Conservation (phyloP, 139 green algal species). For the Edaphochlamys debaryana region DNA sequence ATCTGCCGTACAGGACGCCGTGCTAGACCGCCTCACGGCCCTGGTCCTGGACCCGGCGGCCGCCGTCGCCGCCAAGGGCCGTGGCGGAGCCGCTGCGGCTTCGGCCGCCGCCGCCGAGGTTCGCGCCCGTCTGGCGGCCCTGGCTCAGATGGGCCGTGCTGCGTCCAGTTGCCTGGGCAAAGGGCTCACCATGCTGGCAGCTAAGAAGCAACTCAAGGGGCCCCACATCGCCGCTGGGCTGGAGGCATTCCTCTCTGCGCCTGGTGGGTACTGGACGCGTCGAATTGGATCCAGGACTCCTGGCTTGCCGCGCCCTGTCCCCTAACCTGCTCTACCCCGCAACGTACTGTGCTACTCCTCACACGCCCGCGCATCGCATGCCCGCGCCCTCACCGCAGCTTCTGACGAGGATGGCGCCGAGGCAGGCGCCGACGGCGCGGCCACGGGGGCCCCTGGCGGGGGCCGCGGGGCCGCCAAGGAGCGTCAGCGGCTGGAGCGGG, state of each 20-base stretch:
- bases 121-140: conserved; percentile 61
- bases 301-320: too few species aligned
- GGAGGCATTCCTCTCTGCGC: conserved; percentile 53
- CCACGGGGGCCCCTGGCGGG: too few species aligned
- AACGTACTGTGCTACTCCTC: too few species aligned
- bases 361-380: too few species aligned
- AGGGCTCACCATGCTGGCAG: conserved; percentile 28
- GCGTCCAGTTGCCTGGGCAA: conserved; percentile 56
- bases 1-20: conserved; percentile 57
- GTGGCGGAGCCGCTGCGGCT: not conserved
- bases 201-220: conserved; percentile 47
- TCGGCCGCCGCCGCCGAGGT: conserved; percentile 37
- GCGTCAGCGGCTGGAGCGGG: too few species aligned
- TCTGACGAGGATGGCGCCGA: not conserved
- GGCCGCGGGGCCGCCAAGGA: not conserved
- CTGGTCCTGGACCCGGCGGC: conserved; percentile 59
- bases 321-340: too few species aligned
- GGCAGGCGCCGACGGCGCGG: too few species aligned
- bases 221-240: conserved; percentile 46
- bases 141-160: conserved; percentile 50
- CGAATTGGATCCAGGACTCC: too few species aligned
- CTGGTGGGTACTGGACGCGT: too few species aligned
- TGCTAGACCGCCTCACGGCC: conserved; percentile 57
- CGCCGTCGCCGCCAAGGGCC: conserved; percentile 4
- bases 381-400: too few species aligned